Evolutionary conservation across 331 rosid species (phyloP).

Genomic region (Rosa hybrid): DNA sequence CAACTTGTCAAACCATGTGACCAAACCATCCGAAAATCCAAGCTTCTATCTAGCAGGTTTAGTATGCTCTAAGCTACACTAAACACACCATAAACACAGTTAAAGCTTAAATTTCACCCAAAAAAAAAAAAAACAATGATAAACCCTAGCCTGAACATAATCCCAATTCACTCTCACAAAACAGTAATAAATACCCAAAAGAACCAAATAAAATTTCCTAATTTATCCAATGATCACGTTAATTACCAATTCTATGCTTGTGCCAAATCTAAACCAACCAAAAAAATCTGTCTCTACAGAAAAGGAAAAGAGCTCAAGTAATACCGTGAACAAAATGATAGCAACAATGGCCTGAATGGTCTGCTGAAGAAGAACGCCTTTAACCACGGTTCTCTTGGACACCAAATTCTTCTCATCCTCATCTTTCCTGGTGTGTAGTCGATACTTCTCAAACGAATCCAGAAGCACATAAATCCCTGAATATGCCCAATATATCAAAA

Average conservation of each 20-base stretch:
- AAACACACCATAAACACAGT: background rate
- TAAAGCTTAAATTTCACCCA: no score
- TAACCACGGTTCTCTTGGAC: conserved; percentile 65
- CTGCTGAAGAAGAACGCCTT: conserved; percentile 90
- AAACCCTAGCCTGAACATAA: no score
- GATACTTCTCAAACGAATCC: conserved; percentile 61
- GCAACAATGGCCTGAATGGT: conserved; percentile 83
- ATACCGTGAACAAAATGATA: conserved; percentile 71
- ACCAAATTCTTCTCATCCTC: conserved; percentile 96
- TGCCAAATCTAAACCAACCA: background rate
- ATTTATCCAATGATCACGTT: background rate
- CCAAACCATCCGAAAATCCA: background rate
- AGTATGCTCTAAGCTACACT: background rate
- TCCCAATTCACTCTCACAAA: background rate
- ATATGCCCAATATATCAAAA: conserved; percentile 77
- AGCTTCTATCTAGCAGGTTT: background rate
- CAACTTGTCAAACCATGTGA: background rate
- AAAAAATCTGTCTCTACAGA: background rate
- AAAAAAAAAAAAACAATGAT: no score
- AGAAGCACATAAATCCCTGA: conserved; percentile 73
- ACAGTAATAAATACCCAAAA: background rate
- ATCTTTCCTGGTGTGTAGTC: conserved; percentile 75
- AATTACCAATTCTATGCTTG: no score
- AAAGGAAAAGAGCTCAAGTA: background rate
- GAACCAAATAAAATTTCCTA: background rate